These are phyloP conservation scores for Colletotrichum spinosum DNA, from an alignment of 2,329 filamentous ascomycete genomes.

Conservation along the genomic window DNA sequence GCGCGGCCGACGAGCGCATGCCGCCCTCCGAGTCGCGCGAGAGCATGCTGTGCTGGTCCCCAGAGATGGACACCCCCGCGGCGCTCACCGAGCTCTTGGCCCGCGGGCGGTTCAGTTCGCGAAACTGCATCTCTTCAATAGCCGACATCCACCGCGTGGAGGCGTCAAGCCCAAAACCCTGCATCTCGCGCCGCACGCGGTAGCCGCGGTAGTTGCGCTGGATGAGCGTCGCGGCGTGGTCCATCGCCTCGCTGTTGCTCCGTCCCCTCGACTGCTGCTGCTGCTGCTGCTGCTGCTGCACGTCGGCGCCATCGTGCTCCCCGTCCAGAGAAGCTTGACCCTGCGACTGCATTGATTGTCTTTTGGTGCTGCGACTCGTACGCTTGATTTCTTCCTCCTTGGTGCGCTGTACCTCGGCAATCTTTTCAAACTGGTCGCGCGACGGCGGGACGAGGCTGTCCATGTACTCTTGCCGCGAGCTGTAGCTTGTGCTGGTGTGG, in stretches of 20 bases:
- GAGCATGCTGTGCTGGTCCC: conserved; percentile 29
- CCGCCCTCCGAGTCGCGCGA: conserved; percentile 27
- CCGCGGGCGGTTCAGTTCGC: conserved; percentile 61
- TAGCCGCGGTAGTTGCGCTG: conserved; percentile 85
- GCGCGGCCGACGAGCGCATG: conserved; percentile 55
- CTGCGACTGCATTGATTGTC: conserved; percentile 49
- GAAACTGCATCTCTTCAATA: conserved; percentile 66
- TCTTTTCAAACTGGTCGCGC: conserved; percentile 58
- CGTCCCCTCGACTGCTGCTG: background rate
- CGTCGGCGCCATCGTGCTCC: conserved; percentile 6
- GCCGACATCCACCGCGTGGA: conserved; percentile 78
- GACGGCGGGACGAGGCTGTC: conserved; percentile 62
- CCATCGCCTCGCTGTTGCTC: conserved; percentile 40
- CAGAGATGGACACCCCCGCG: conserved; percentile 25
- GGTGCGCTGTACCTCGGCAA: conserved; percentile 60
- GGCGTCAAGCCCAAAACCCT: conserved; percentile 76
- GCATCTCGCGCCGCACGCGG: conserved; percentile 75
- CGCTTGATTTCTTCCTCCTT: conserved; percentile 58
- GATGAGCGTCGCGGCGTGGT: conserved; percentile 66
- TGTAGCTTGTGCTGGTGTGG: conserved; percentile 25
- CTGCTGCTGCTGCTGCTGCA: conserved; percentile 16
- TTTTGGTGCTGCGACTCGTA: conserved; percentile 51
- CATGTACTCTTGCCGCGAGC: conserved; percentile 58
- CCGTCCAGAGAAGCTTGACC: conserved; percentile 32
- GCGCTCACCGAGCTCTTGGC: conserved; percentile 45